Evolutionary conservation across 1,139 yeast species (phyloP), one percentile per base, ranked within the genome.

Genomic region (Kurtzmaniella quercitrusa): DNA sequence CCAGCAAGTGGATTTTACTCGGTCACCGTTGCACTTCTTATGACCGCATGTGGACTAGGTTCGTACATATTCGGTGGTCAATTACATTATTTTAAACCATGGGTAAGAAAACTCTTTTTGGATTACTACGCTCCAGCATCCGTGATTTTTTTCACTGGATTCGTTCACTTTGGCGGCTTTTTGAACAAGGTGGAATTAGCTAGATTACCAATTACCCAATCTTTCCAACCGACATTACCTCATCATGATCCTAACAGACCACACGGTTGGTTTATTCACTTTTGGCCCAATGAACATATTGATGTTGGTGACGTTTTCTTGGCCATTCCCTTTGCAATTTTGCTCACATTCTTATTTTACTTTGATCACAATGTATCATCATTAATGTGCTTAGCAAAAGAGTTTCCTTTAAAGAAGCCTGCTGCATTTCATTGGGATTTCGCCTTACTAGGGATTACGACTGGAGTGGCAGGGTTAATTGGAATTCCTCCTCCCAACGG

Each of bases 401-500:
- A 85, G 43, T 93, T 75, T 60, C 95, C 95, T 5, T 66, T 93
- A 44, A 79, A 70, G 43, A 93, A 91, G 56, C 96, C 98, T 0
- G 79, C 95, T 0, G 73, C 94, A 0, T 93, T 93, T 62, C 98
- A 93, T 63, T 93, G 93, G 83, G 98, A 93, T 62, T 86, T 91
- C 57, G 76, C 86, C 37, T 66, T 93, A 28, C 68, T 93, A 30
- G 98, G 98, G 0, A 56, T 88, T 11, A 85, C 93, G 4, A 93
- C 98, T 0, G 95, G 96, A 0, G 59, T 91, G 2, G 74, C 96
- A 2, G 98, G 98, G 0, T 62, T 91, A 1, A 57, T 93, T 11
- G 98, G 98, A 0, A 73, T 93, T 1, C 98, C 98, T 0, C 89
- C 97, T 2, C 98, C 98, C 0, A 93, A 93, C 62, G 98, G 98